These are phyloP conservation scores for Diaporthe nobilis DNA, from an alignment of 2,329 filamentous ascomycete species.

Conservation along the genomic window DNA sequence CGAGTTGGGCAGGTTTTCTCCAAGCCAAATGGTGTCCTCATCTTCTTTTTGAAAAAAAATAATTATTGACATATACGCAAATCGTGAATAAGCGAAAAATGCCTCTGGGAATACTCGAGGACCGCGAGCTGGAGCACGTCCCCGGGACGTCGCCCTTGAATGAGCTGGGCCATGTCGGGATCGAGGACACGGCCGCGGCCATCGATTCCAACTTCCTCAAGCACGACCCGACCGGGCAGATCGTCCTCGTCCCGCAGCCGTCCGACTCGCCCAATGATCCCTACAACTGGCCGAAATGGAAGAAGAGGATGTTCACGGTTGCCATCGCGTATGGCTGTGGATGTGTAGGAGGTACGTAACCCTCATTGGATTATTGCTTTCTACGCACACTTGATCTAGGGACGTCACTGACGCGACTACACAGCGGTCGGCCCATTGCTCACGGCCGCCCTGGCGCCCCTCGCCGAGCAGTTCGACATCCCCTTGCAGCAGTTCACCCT, in stretches of 20 bases:
- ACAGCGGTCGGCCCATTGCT: constrained; percentile 56
- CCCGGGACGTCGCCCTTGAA: constrained; percentile 48
- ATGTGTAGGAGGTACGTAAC: constrained; percentile 55
- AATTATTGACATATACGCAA: background rate
- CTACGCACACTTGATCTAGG: too few species aligned
- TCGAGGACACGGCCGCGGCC: constrained; percentile 40
- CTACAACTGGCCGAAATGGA: constrained; percentile 59
- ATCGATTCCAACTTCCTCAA: constrained; percentile 45
- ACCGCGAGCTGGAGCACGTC: constrained; percentile 47
- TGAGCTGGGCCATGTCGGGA: constrained; percentile 44
- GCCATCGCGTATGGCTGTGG: constrained; percentile 56
- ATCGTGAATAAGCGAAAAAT: constrained; percentile 37
- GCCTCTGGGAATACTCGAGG: constrained; percentile 47
- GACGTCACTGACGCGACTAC: constrained; percentile 10
- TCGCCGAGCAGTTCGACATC: constrained; percentile 51
- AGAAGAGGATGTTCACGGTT: constrained; percentile 53
- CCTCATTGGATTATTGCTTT: background rate
- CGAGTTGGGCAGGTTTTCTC: background rate
- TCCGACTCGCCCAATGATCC: constrained; percentile 63
- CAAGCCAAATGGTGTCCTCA: background rate
- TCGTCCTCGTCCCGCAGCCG: constrained; percentile 65
- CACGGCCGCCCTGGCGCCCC: constrained; percentile 53
- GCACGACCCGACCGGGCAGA: constrained; percentile 50
- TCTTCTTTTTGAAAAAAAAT: background rate
- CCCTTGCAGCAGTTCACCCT: constrained; percentile 51